A percentile compares a stretch with the other conserved stretches of the same genome.
Conservation (phyloP, 2,329 filamentous ascomycete species). For the Corniculantispora saksenae region DNA sequence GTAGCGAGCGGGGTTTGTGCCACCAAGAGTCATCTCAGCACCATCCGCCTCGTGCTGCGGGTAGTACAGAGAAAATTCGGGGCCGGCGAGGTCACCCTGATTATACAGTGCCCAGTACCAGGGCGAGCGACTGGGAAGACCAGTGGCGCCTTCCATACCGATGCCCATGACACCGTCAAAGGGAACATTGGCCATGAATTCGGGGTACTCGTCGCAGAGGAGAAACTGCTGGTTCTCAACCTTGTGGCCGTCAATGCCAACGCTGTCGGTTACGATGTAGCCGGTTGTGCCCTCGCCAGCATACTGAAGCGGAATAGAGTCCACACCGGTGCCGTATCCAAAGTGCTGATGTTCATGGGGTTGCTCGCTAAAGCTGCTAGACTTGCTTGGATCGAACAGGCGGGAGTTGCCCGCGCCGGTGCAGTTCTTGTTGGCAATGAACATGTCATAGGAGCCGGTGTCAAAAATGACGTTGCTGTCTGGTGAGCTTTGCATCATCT, state of each 20-base stretch:
- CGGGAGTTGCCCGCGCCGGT: constrained; percentile 28
- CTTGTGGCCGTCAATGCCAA: constrained; percentile 28
- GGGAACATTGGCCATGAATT: constrained; percentile 28
- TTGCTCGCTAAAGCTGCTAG: constrained; percentile 30
- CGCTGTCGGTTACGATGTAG: constrained; percentile 30
- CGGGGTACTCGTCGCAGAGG: constrained; percentile 32
- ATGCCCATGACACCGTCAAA: constrained; percentile 37
- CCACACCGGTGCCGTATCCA: constrained; percentile 31
- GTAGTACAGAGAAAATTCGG: constrained; percentile 33
- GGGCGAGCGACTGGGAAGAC: constrained; percentile 20
- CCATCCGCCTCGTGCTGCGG: constrained; percentile 24
- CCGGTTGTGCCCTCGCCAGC: constrained; percentile 25
- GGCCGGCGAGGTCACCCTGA: constrained; percentile 27
- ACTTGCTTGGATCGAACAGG: constrained; percentile 31
- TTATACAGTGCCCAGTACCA: constrained; percentile 33
- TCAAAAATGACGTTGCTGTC: constrained; percentile 35
- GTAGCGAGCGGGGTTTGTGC: constrained; percentile 32
- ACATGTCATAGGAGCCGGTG: constrained; percentile 31
- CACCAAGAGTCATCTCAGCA: constrained; percentile 36
- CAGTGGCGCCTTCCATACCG: constrained; percentile 20
- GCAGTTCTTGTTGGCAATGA: constrained; percentile 33
- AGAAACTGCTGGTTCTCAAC: constrained; percentile 31
- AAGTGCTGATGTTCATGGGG: constrained; percentile 24
- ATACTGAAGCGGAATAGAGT: constrained; percentile 28
- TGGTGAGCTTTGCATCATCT: not conserved